Evolutionary conservation across 148 eudicot species (phyloP).

Genomic region (Drosera capensis): DNA sequence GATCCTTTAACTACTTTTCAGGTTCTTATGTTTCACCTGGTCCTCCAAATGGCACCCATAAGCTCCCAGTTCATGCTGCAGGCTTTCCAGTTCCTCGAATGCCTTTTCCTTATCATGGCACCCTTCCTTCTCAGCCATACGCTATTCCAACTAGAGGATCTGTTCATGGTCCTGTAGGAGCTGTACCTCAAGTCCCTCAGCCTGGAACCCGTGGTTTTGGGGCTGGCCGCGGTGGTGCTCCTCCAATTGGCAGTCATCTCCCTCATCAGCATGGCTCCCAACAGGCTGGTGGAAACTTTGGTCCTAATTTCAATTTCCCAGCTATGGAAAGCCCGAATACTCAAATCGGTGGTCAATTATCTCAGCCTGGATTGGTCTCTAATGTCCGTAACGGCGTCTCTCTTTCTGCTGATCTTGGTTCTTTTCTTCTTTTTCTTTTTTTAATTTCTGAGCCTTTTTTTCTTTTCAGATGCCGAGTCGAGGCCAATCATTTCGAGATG

Average conservation of each 20-base stretch:
- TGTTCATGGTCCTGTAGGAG: conserved; percentile 91
- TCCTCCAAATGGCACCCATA: conserved; percentile 77
- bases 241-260: conserved; percentile 89
- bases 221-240: conserved; percentile 79
- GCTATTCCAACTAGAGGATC: conserved; percentile 90
- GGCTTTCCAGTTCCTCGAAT: conserved; percentile 75
- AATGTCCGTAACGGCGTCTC: conserved; percentile 33
- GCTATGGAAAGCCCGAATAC: conserved; percentile 69
- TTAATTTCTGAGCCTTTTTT: conserved; percentile 7
- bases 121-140: conserved; percentile 81
- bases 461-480: conserved; percentile 59
- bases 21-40: conserved; percentile 71
- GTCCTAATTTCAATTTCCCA: conserved; percentile 70
- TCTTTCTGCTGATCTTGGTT: not conserved
- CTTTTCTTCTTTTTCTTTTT: not conserved
- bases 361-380: conserved; percentile 87
- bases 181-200: conserved; percentile 87
- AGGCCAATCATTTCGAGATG: conserved; percentile 75
- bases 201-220: conserved; percentile 88
- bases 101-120: conserved; percentile 80
- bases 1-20: too few relatives aligned
- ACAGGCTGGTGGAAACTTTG: conserved; percentile 58
- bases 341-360: conserved; percentile 83
- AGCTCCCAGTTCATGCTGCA: conserved; percentile 71
- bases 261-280: conserved; percentile 78